A percentile compares a stretch with the other conserved stretches of the same genome.
phyloP scores from a whole-genome alignment of 176 grass and related monocot species.

The Zizania latifolia region DNA sequence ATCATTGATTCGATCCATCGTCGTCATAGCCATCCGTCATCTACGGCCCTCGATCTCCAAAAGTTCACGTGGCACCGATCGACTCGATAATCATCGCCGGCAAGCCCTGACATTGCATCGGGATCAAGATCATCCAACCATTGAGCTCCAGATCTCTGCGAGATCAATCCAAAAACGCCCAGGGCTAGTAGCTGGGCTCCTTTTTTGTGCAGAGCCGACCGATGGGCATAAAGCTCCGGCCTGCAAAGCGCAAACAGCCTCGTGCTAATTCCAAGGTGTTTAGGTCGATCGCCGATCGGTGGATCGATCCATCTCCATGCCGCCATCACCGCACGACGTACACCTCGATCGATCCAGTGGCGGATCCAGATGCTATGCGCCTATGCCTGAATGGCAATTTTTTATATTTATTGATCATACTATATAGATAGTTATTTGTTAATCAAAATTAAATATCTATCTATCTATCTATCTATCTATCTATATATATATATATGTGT shows the following conservation, averaged over 20 bases:
- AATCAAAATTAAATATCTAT: no score
- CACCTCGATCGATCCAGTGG: neutral
- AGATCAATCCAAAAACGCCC: neutral
- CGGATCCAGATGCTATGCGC: no score
- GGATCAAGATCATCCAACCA: neutral
- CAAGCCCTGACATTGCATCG: neutral
- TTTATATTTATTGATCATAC: no score
- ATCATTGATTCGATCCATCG: neutral
- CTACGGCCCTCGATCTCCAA: neutral
- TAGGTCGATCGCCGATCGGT: conserved; percentile 7
- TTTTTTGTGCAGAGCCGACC: neutral
- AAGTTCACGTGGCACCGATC: conserved; percentile 31
- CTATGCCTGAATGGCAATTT: no score
- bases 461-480: no score
- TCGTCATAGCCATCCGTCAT: neutral
- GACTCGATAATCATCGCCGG: neutral
- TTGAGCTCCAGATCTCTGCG: conserved; percentile 4
- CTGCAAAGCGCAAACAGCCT: conserved; percentile 27
- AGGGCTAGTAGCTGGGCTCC: neutral
- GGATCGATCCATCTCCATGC: neutral
- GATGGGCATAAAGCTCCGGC: neutral
- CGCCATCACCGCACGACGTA: neutral
- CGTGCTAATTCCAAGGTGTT: conserved; percentile 37
- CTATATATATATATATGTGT: no score
- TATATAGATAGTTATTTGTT: no score